A percentile compares a stretch with the other conserved stretches of the same genome.
phyloP scores from a whole-genome alignment of 352 stramenopile species.

The Hyaloperonospora brassicae region DNA sequence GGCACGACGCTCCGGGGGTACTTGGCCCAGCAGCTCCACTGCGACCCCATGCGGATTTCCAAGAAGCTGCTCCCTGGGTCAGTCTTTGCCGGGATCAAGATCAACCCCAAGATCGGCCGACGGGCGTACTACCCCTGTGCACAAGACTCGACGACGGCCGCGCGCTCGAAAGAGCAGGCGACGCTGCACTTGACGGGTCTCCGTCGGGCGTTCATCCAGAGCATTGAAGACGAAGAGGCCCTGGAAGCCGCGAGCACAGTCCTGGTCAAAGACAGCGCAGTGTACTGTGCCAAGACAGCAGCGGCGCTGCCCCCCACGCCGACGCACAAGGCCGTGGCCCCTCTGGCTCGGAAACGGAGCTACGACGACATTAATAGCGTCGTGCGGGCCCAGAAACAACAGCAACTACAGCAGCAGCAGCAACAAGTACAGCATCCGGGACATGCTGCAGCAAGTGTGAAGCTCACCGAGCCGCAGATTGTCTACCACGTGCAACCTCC shows the following conservation, averaged over 20 bases:
- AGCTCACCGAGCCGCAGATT: slow-evolving; percentile 30
- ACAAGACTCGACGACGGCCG: slow-evolving; percentile 36
- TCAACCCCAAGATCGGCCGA: slow-evolving; percentile 66
- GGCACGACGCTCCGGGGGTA: slow-evolving; percentile 67
- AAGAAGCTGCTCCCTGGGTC: slow-evolving; percentile 66
- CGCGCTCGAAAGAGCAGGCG: slow-evolving; percentile 33
- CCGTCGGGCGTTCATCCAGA: slow-evolving; percentile 44
- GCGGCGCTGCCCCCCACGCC: slow-evolving; percentile 8
- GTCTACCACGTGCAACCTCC: slow-evolving; percentile 26
- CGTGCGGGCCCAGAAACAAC: slow-evolving; percentile 20
- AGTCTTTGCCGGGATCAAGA: slow-evolving; percentile 56
- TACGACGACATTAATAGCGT: slow-evolving; percentile 34
- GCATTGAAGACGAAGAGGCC: slow-evolving; percentile 50
- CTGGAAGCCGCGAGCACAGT: slow-evolving; percentile 14
- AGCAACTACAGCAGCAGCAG: too few species aligned
- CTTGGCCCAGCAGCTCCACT: slow-evolving; percentile 61
- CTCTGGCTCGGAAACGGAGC: slow-evolving; percentile 32
- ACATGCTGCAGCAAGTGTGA: slow-evolving; percentile 9
- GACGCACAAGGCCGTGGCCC: slow-evolving; percentile 6
- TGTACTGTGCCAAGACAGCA: slow-evolving; percentile 6
- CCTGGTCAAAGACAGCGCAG: slow-evolving; percentile 8
- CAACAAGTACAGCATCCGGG: too few species aligned
- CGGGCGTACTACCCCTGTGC: slow-evolving; percentile 59
- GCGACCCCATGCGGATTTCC: slow-evolving; percentile 70
- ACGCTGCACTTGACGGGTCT: slow-evolving; percentile 33